phyloP scores from a whole-genome alignment of 176 grass and related monocot genomes.

The Carex cristatella region DNA sequence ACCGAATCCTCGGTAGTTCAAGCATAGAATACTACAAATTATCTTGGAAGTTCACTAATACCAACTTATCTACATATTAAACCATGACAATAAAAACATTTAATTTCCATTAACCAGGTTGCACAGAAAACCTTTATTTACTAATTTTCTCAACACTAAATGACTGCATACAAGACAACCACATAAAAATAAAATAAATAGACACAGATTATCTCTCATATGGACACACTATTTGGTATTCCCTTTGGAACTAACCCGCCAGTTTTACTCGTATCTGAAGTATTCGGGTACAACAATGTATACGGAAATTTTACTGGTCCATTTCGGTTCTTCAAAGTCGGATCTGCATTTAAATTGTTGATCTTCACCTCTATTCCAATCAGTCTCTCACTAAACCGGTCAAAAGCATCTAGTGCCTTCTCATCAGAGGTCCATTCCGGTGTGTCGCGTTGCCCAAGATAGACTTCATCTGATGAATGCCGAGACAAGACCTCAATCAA shows the following conservation, averaged over 20 bases:
- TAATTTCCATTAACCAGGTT: not conserved
- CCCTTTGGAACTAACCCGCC: constrained; percentile 46
- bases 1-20: not conserved
- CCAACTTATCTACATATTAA: not conserved
- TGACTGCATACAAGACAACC: not conserved
- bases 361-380: constrained; percentile 51
- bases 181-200: not conserved
- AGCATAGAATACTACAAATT: not conserved
- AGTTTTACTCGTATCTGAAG: constrained; percentile 34
- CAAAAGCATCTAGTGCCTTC: constrained; percentile 43
- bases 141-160: not conserved
- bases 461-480: constrained; percentile 73
- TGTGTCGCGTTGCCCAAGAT: constrained; percentile 66
- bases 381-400: constrained; percentile 33
- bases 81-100: not conserved
- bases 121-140: not conserved
- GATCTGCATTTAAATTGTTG: constrained; percentile 25
- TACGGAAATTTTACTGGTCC: constrained; percentile 61
- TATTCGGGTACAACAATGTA: constrained; percentile 63
- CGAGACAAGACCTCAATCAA: constrained; percentile 68
- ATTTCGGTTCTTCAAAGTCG: constrained; percentile 46
- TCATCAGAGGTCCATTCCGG: constrained; percentile 62
- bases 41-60: not conserved
- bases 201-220: constrained; percentile 27
- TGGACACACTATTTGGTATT: constrained; percentile 77